phyloP scores from a whole-genome alignment of 176 grass and related monocot genomes.

The Aegilops tauschii region DNA sequence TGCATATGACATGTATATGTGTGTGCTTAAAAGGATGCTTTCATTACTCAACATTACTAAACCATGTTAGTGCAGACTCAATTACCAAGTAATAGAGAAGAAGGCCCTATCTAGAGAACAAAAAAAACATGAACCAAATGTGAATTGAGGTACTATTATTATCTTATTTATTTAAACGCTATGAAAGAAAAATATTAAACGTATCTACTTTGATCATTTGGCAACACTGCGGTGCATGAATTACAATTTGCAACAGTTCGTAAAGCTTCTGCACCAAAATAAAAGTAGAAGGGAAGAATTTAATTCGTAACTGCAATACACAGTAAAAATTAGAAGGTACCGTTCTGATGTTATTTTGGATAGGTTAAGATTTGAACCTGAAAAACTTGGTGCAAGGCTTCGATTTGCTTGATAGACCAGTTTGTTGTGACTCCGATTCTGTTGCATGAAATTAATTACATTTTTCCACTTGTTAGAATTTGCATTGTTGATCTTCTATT shows the following conservation, averaged over 20 bases:
- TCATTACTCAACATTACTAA: neutral
- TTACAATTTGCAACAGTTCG: conserved; percentile 6
- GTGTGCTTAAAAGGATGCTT: neutral
- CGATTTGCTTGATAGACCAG: conserved; percentile 96
- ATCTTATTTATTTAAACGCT: conserved; percentile 1
- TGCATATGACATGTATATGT: neutral
- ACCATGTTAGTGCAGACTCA: neutral
- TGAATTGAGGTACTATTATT: neutral
- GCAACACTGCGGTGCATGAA: neutral
- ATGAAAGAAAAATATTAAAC: neutral
- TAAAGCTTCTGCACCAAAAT: conserved; percentile 11
- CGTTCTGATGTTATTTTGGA: conserved; percentile 60
- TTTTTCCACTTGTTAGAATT: conserved; percentile 59
- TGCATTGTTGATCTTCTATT: conserved; percentile 50
- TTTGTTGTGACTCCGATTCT: conserved; percentile 97
- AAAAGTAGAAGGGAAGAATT: neutral
- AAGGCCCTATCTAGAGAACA: neutral
- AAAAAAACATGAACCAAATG: neutral
- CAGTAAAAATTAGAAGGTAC: conserved; percentile 51
- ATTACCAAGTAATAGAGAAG: neutral
- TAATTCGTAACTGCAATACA: conserved; percentile 31
- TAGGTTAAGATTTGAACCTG: conserved; percentile 93
- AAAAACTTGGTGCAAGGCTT: conserved; percentile 99
- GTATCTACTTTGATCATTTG: neutral
- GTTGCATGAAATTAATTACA: conserved; percentile 96